A percentile compares a stretch with the other conserved stretches of the same genome.
These are phyloP conservation scores for Colletotrichum zoysiae DNA, from an alignment of 2,329 filamentous ascomycete species.

Conservation along the genomic window DNA sequence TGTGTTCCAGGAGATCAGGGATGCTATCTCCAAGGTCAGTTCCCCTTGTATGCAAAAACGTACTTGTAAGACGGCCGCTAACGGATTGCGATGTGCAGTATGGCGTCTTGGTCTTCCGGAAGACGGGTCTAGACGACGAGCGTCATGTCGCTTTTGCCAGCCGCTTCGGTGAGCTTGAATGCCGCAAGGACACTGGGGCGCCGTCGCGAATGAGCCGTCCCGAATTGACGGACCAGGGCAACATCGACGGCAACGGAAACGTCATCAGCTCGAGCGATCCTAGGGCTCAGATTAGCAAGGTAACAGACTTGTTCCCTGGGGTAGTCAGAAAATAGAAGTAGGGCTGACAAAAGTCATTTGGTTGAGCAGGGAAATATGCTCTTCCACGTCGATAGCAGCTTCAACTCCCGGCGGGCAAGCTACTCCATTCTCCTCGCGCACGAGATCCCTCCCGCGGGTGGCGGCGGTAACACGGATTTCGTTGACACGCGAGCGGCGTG, in stretches of 20 bases:
- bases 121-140: conserved; percentile 63
- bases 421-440: conserved; percentile 65
- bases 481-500: conserved; percentile 66
- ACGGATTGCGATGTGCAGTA: conserved; percentile 53
- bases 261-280: conserved; percentile 49
- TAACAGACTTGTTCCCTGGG: conserved; percentile 44
- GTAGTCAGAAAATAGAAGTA: no score
- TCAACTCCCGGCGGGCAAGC: conserved; percentile 65
- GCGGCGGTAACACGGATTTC: conserved; percentile 65
- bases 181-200: conserved; percentile 25
- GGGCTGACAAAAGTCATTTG: background rate
- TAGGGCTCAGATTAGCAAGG: conserved; percentile 56
- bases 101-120: conserved; percentile 64
- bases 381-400: conserved; percentile 68
- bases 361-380: conserved; percentile 58
- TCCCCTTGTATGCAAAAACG: background rate
- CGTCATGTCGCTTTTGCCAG: conserved; percentile 63
- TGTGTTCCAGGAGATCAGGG: conserved; percentile 18
- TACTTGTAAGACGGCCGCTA: background rate
- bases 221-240: conserved; percentile 69
- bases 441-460: conserved; percentile 59
- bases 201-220: conserved; percentile 26
- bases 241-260: conserved; percentile 59
- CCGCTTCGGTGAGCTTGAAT: conserved; percentile 62
- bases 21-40: conserved; percentile 33